A percentile compares a stretch with the other conserved stretches of the same genome.
Evolutionary conservation across 2,329 filamentous ascomycete species (phyloP).

Genomic region (Phyllosticta ampelicida): DNA sequence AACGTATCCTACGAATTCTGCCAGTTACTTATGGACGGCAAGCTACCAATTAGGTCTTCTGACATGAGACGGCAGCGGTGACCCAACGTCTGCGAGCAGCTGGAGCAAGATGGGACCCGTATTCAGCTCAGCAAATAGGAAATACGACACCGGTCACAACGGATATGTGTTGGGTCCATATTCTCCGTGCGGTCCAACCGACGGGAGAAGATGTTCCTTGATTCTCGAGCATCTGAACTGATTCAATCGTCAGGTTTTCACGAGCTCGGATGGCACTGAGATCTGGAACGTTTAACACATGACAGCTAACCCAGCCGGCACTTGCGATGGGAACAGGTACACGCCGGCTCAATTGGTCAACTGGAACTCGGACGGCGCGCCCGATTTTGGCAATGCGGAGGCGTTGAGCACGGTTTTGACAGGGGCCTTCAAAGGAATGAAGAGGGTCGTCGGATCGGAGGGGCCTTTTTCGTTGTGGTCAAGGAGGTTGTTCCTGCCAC

Average conservation of each 20-base stretch:
- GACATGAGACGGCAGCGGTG: constrained; percentile 40
- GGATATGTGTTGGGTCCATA: constrained; percentile 18
- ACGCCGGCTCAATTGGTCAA: constrained; percentile 43
- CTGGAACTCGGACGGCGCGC: constrained; percentile 41
- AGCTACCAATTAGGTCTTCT: constrained; percentile 45
- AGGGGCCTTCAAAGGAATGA: constrained; percentile 27
- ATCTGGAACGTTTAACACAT: constrained; percentile 49
- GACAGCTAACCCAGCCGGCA: constrained; percentile 37
- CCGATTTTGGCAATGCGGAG: constrained; percentile 38
- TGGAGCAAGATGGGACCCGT: constrained; percentile 46
- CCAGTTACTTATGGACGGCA: constrained; percentile 46
- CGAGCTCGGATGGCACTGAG: constrained; percentile 43
- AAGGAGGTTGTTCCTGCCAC: too few species aligned
- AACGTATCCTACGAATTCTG: constrained; percentile 45
- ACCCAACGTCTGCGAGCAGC: constrained; percentile 34
- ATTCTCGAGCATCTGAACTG: background rate
- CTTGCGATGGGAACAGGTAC: constrained; percentile 44
- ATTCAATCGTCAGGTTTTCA: constrained; percentile 38
- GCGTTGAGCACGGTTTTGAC: constrained; percentile 21
- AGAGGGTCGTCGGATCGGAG: too few species aligned
- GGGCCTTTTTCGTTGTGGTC: too few species aligned
- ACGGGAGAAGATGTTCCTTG: too few species aligned
- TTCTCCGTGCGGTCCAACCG: too few species aligned
- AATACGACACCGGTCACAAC: constrained; percentile 48
- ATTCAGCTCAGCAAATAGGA: constrained; percentile 44